These are phyloP conservation scores for Xylaria longipes DNA, from an alignment of 495 filamentous ascomycete genomes.

Conservation along the genomic window DNA sequence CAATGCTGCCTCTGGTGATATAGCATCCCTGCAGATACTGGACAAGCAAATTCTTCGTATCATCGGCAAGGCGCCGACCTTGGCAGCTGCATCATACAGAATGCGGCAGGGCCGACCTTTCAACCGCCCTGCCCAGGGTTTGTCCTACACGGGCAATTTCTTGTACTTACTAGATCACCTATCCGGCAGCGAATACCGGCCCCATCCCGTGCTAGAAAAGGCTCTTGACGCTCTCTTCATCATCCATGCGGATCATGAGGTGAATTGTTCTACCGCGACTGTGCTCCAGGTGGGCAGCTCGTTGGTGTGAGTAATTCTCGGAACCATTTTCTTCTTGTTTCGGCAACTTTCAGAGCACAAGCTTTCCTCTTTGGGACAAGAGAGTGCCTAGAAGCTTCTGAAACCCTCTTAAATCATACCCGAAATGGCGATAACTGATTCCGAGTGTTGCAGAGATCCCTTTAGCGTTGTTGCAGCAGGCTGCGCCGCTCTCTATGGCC, in stretches of 20 bases:
- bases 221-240: constrained; percentile 50
- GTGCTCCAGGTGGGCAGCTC: constrained; percentile 57
- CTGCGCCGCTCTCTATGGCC: constrained; percentile 56
- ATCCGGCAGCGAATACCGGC: constrained; percentile 41
- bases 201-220: constrained; percentile 42
- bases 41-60: constrained; percentile 51
- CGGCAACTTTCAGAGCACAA: too few relatives aligned
- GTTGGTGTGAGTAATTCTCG: too few relatives aligned
- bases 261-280: constrained; percentile 60
- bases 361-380: too few relatives aligned
- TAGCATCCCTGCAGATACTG: constrained; percentile 34
- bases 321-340: too few relatives aligned
- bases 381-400: too few relatives aligned
- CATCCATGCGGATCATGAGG: constrained; percentile 57
- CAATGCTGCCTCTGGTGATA: constrained; percentile 34
- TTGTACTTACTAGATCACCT: constrained; percentile 54
- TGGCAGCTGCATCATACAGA: constrained; percentile 49
- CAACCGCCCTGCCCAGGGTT: constrained; percentile 43
- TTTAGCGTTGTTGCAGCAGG: constrained; percentile 54
- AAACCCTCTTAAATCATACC: too few relatives aligned
- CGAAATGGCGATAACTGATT: too few relatives aligned
- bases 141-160: constrained; percentile 53
- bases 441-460: too few relatives aligned
- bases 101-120: constrained; percentile 47
- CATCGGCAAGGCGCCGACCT: constrained; percentile 45